Conservation (phyloP, 2,329 filamentous ascomycete species). For the Hymenoscyphus occultus region DNA sequence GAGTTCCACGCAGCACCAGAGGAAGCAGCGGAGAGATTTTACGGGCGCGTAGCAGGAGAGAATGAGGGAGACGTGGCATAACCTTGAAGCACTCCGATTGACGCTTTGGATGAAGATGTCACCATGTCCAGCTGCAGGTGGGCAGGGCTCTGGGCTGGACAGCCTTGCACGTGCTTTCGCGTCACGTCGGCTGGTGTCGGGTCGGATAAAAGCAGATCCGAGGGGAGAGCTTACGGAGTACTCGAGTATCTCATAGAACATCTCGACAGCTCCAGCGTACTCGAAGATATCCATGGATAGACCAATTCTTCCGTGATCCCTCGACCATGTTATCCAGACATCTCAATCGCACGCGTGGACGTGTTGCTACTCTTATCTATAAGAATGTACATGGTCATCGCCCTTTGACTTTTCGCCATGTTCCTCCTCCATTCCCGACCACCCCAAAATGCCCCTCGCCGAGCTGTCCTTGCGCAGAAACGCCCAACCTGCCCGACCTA, state of each 20-base stretch:
- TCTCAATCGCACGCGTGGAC: slow-evolving; percentile 22
- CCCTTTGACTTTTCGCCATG: slow-evolving; percentile 9
- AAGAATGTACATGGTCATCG: neutral
- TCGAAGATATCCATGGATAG: neutral
- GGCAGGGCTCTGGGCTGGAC: too few relatives aligned
- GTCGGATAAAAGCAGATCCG: neutral
- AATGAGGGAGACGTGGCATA: slow-evolving; percentile 64
- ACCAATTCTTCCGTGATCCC: neutral
- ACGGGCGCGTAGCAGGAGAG: slow-evolving; percentile 53
- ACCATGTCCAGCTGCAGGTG: too few relatives aligned
- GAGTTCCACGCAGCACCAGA: slow-evolving; percentile 60
- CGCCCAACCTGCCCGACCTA: slow-evolving; percentile 60
- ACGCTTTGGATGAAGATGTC: neutral
- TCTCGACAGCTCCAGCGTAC: slow-evolving; percentile 22
- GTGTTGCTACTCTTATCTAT: neutral
- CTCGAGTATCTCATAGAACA: neutral
- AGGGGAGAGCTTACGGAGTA: neutral
- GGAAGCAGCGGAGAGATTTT: slow-evolving; percentile 54
- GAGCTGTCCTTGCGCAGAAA: slow-evolving; percentile 71
- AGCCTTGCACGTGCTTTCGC: neutral
- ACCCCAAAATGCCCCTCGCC: slow-evolving; percentile 62
- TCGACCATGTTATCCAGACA: slow-evolving; percentile 27
- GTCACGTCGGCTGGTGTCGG: neutral
- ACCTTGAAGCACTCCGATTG: neutral
- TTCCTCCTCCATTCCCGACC: slow-evolving; percentile 29